phyloP scores from a whole-genome alignment of 495 filamentous ascomycete genomes.

The Diplogelasinospora grovesii region DNA sequence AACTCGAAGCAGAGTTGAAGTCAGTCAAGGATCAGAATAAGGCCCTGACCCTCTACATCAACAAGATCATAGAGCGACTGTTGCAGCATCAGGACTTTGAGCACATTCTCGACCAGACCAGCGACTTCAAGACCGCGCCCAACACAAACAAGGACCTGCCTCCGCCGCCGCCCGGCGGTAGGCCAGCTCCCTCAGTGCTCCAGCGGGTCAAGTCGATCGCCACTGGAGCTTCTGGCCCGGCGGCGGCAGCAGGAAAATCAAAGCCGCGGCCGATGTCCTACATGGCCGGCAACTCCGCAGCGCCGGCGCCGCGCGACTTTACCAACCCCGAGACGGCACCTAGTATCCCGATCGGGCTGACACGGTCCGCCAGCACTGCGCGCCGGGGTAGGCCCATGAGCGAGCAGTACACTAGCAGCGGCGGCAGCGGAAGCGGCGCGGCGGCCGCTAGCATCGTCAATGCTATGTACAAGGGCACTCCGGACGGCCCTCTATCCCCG shows the following conservation, averaged over 20 bases:
- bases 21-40: conserved; percentile 91
- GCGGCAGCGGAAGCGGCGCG: no score
- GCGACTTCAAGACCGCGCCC: conserved; percentile 42
- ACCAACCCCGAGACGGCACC: conserved; percentile 75
- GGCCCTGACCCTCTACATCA: conserved; percentile 92
- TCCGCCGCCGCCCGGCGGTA: conserved; percentile 61
- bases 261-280: conserved; percentile 57
- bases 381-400: conserved; percentile 55
- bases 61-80: conserved; percentile 93
- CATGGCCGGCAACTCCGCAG: conserved; percentile 43
- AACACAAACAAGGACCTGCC: conserved; percentile 81
- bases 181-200: conserved; percentile 54
- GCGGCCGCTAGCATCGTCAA: conserved; percentile 69
- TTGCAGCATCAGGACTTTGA: conserved; percentile 93
- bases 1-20: conserved; percentile 72
- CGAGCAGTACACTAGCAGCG: conserved; percentile 60
- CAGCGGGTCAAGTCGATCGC: conserved; percentile 75
- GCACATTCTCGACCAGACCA: conserved; percentile 74
- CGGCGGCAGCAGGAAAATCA: conserved; percentile 38
- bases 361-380: conserved; percentile 56
- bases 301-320: conserved; percentile 31
- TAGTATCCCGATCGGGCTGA: conserved; percentile 64
- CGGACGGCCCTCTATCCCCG: conserved; percentile 50
- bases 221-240: conserved; percentile 30
- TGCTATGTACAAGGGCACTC: conserved; percentile 70